A percentile compares a stretch with the other conserved stretches of the same genome.
These are phyloP conservation scores for Eimeria falciformis DNA, from an alignment of 169 alveolate species.

Conservation along the genomic window DNA sequence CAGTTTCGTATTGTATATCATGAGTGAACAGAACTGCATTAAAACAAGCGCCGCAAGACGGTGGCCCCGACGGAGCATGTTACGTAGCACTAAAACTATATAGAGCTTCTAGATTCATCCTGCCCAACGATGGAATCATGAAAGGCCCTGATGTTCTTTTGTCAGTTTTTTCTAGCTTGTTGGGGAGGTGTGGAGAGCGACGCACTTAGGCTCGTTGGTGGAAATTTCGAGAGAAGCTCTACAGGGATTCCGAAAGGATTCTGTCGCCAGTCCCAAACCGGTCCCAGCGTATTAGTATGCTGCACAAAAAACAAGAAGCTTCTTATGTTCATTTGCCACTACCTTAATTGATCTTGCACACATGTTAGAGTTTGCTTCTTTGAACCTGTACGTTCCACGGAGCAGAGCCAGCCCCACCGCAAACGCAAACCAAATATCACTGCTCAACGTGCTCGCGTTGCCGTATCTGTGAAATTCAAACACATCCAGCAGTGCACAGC, in stretches of 20 bases:
- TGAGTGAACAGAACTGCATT: conserved; percentile 76
- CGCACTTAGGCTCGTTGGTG: conserved; percentile 45
- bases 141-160: not conserved
- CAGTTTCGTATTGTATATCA: conserved; percentile 75
- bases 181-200: not conserved
- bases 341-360: not conserved
- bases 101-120: too few relatives aligned
- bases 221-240: conserved; percentile 53
- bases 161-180: too few relatives aligned
- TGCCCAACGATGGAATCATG: not conserved
- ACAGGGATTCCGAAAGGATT: conserved; percentile 55
- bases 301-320: conserved; percentile 4
- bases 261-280: conserved; percentile 65
- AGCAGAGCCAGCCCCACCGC: conserved; percentile 14
- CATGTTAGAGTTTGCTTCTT: not conserved
- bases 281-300: conserved; percentile 47
- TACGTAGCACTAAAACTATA: too few relatives aligned
- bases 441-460: conserved; percentile 3
- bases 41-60: not conserved
- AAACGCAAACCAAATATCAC: conserved; percentile 42
- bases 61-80: not conserved
- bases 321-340: not conserved
- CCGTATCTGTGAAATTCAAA: conserved; percentile 20
- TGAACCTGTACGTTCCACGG: not conserved
- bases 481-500: not conserved